Base-by-base conservation (phyloP, 2,329 filamentous ascomycete species). In the Colletotrichum zoysiae region DNA sequence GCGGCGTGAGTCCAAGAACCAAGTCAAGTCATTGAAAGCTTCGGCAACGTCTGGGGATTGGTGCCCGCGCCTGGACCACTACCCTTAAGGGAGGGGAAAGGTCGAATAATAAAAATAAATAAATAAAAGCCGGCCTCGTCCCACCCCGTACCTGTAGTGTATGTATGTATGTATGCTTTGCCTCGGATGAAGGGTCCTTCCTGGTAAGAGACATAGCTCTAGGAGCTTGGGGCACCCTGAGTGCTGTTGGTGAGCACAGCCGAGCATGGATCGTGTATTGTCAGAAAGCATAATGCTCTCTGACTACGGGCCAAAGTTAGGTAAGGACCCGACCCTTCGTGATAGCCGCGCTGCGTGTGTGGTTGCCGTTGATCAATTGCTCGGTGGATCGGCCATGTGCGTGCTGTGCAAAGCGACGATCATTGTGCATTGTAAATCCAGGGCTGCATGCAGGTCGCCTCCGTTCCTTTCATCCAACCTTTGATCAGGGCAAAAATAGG, bases 191-290 rank as follows among this genome's bases (percentile, higher is more conserved):
- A 65, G 65, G 70, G 60, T 55, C 59, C 57, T 64, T 48, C 60
- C 65, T 35, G 20, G 65, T 26, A 51, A 48, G n/a, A 55, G 35
- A 56, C 65, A 72, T 56, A 72, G 65, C 70, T 72, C 18, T 33
- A 40, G 60, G 59, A 72, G 70, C 65, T 70, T 65, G 53, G 66
- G 58, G 26, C 20, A 46, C 26, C 46, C n/a, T 23, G 26, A 35
- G 38, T 48, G 20, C 48, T 40, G 53, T 48, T 48, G 12, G 35
- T 44, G 23, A 11, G 42, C 57, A 58, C 38, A 48, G 65, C 58
- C 53, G n/a, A 51, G 57, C 30, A 58, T 14, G 40, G 50, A 42
- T 50, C 23, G 56, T 48, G 53, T 59, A 26, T 44, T 40, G 44
- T 38, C 62, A 18, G 40, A 30, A 55, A 55, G 5, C 35, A 18